Percentiles rank a stretch among this genome's conserved stretches.
phyloP scores from a whole-genome alignment of 495 filamentous ascomycete genomes.

The Penicillium simplicissimum region DNA sequence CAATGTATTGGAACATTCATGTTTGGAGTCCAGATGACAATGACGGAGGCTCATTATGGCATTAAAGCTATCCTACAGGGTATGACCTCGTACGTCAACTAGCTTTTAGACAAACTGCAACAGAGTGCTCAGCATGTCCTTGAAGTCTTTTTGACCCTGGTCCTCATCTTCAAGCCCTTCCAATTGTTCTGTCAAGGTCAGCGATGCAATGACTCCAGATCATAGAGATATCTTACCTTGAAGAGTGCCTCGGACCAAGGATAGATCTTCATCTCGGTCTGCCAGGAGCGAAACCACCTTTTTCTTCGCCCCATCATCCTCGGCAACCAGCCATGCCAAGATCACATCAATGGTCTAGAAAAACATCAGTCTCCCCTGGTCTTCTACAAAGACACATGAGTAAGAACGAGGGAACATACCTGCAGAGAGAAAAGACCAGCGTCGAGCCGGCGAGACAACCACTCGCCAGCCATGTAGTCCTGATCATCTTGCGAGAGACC shows the following conservation, averaged over 20 bases:
- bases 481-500: constrained; percentile 53
- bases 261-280: constrained; percentile 66
- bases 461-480: constrained; percentile 71
- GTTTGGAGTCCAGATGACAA: background rate
- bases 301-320: constrained; percentile 76
- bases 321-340: constrained; percentile 88
- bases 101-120: constrained; percentile 46
- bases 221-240: constrained; percentile 50
- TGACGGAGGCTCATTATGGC: background rate
- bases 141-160: constrained; percentile 57
- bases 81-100: background rate
- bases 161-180: constrained; percentile 59
- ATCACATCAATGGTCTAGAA: constrained; percentile 75
- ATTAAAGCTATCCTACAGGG: background rate
- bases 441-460: constrained; percentile 81
- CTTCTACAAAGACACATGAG: background rate
- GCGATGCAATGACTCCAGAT: constrained; percentile 3
- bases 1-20: background rate
- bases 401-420: constrained; percentile 26
- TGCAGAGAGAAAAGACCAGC: constrained; percentile 85
- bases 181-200: constrained; percentile 56
- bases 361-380: background rate
- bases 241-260: constrained; percentile 64
- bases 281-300: constrained; percentile 64
- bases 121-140: constrained; percentile 71